Base-by-base conservation (phyloP, 257 asterid species). In the Solanum corneliomulleri region DNA sequence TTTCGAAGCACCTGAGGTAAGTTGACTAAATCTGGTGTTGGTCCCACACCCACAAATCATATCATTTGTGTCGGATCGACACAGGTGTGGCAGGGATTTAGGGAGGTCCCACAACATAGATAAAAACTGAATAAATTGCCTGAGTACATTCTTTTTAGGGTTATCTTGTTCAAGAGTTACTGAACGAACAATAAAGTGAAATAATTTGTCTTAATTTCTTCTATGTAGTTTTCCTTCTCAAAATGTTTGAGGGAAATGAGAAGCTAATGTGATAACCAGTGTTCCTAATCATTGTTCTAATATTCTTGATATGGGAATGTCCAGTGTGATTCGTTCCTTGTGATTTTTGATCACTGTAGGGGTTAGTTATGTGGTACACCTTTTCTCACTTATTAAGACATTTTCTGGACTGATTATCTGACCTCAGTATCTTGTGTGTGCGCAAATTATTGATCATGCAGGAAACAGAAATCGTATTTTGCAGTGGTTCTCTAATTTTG, bases 401-500 rank as follows among this genome's bases (percentile, higher is more conserved):
- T 80, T 80, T 47, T 31, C 44, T 80, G 68, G 41, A 80, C 68
- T 29, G 27, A 29, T 80, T 80, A 80, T 47, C 64, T 78, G 20
- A 44, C 47, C 66, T 80, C 85, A 47, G 68, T 10, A 47, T 29
- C 27, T 78, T 45, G 44, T 77, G 81, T 82, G 39, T n/a, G 29
- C 35, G 16, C 29, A 33, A 87, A 74, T 88, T 83, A 10, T 91
- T 81, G 86, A 85, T 86, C 60, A 15, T 91, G 87, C 95, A 97
- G 99, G 96, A 86, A 92, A 97, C 86, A 90, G 94, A 11, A 88
- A 94, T 88, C 96, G 93, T 74, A 93, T 97, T 83, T 44, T 92
- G 93, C 93, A 91, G 88, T 95, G 99, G 99, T 97, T 97, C 93
- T 97, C 99, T 56, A 90, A 90, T 87, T 95, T 97, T 92, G 70